A percentile compares a stretch with the other conserved stretches of the same genome.
Evolutionary conservation across 2,329 filamentous ascomycete species (phyloP).

Genomic region (Colletotrichum limetticola): DNA sequence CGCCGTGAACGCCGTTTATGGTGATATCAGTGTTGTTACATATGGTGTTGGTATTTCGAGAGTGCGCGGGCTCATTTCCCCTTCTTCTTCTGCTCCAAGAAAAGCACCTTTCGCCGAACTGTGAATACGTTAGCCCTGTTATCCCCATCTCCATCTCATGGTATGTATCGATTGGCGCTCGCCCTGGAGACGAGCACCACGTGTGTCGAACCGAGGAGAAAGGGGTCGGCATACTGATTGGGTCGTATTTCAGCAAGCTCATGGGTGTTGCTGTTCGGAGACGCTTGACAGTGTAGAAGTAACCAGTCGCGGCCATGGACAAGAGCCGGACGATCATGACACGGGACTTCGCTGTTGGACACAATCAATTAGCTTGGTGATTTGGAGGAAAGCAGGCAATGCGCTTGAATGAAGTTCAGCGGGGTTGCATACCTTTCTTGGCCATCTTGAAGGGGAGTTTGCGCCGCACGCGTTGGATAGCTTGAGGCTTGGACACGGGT

Average conservation of each 20-base stretch:
- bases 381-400: neutral
- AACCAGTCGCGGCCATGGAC: conserved; percentile 99
- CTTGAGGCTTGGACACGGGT: conserved; percentile 33
- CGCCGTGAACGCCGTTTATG: conserved; percentile 35
- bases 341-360: conserved; percentile 81
- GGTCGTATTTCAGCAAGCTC: conserved; percentile 99
- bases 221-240: conserved; percentile 74
- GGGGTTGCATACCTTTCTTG: conserved; percentile 30
- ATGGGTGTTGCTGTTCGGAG: conserved; percentile 84
- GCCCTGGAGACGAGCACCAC: neutral
- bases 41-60: neutral
- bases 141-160: neutral
- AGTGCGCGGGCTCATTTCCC: conserved; percentile 57
- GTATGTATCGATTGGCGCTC: neutral
- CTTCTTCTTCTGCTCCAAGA: conserved; percentile 91
- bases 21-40: conserved; percentile 36
- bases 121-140: conserved; percentile 27
- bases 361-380: conserved; percentile 2
- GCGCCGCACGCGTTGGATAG: conserved; percentile 10
- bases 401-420: too few relatives aligned
- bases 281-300: conserved; percentile 91
- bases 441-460: conserved; percentile 31
- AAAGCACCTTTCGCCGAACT: conserved; percentile 96
- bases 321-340: conserved; percentile 93
- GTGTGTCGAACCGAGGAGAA: neutral